Evolutionary conservation across 192 early-diverging fungal species (phyloP), one percentile per base, ranked within the genome.

Genomic region (Anaeromyces robustus): DNA sequence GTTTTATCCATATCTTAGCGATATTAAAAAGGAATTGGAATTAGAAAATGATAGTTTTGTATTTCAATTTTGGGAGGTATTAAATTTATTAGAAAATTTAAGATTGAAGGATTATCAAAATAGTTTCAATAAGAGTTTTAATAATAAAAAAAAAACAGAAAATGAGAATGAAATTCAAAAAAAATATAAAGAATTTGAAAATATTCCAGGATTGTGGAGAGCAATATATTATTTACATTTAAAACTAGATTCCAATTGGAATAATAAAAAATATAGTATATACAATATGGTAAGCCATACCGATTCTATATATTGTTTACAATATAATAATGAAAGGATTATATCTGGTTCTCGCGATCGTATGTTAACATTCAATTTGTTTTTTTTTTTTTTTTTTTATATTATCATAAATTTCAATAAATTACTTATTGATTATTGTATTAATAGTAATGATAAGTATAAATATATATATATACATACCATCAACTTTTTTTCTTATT

Each of bases 271-370:
- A 1, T 52, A 52, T 26, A 4, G 17, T 52, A 52, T 52, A 4
- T 18, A 22, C 22, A 52, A 22, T 52, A 52, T 22, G 19, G 0
- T 52, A 22, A 3, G 43, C 22, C 43, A 52, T 22, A 52, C 43
- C 5, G 43, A 52, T 52, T 22, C 19, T 22, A 78, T 78, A 78
- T 34, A 78, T 41, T 34, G 94, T 81, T 80, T 98, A 34, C 92
- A 93, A 14, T 93, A 96, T 83, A 90, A 93, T 77, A 87, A 87
- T 30, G 83, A 90, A 32, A 90, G 88, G 79, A 89, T 97, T 22
- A 52, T 52, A 14, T 52, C 43, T 0, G 43, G 43, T 22, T 52
- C 43, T 1, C 78, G 86, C 37, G 89, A 89, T 80, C 30, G 87
- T 87, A 79, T 77, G 83, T 80, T 29, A n/a, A 41, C 14, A 30